These are phyloP conservation scores for Cryptosporidium tyzzeri DNA, from an alignment of 169 alveolate species.

Conservation along the genomic window DNA sequence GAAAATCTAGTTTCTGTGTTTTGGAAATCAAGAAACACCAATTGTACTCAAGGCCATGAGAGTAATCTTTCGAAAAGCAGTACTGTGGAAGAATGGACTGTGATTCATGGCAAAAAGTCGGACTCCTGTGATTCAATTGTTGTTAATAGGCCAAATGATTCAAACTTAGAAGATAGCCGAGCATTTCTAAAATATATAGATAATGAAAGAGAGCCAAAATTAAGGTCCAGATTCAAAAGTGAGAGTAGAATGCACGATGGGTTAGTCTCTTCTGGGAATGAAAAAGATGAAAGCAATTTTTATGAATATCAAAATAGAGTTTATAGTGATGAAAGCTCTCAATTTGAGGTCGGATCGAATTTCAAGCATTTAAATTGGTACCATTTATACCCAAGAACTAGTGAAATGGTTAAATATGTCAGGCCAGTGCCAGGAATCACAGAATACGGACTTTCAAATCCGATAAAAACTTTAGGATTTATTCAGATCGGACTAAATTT, in stretches of 20 bases:
- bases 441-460: slow-evolving; percentile 65
- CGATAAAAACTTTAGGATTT: slow-evolving; percentile 66
- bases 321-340: neutral
- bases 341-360: neutral
- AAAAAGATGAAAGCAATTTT: slow-evolving; percentile 1
- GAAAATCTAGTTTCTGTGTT: neutral
- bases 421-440: slow-evolving; percentile 67
- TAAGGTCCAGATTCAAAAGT: neutral
- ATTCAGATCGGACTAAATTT: slow-evolving; percentile 48
- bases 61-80: neutral
- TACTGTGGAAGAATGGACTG: slow-evolving; percentile 26
- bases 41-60: neutral
- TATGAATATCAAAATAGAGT: neutral
- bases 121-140: neutral
- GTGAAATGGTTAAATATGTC: slow-evolving; percentile 55
- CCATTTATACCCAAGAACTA: slow-evolving; percentile 56
- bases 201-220: neutral
- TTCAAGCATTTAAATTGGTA: slow-evolving; percentile 28
- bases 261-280: neutral
- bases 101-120: slow-evolving; percentile 17
- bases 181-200: neutral
- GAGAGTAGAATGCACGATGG: neutral
- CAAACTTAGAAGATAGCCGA: neutral
- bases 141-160: neutral
- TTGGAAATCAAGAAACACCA: neutral